phyloP scores from a whole-genome alignment of 1,139 yeast species.

The Pichia sp. region DNA sequence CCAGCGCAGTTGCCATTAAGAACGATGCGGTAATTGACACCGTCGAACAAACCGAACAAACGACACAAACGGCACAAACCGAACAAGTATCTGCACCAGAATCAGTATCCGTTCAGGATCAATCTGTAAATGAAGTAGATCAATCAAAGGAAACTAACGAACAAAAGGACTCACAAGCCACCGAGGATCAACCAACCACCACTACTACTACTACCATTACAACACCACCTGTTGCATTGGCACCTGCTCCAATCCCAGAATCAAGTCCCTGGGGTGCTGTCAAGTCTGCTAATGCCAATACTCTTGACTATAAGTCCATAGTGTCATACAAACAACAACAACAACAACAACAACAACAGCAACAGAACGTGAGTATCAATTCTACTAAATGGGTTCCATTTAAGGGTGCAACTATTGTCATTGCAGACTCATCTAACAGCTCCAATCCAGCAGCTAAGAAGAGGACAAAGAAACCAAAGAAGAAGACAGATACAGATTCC shows the following conservation, averaged over 20 bases:
- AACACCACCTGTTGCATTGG: constrained; percentile 5
- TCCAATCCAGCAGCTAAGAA: constrained; percentile 7
- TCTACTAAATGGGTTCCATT: constrained; percentile 13
- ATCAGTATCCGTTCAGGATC: no score
- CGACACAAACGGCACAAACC: no score
- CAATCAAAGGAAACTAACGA: no score
- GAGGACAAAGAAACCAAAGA: constrained; percentile 8
- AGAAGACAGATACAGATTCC: constrained; percentile 3
- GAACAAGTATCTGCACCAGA: no score
- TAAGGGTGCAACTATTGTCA: constrained; percentile 11
- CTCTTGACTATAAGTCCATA: no score
- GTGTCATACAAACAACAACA: neutral
- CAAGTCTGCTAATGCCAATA: neutral
- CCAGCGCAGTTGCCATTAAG: no score
- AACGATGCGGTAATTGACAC: no score
- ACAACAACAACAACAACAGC: neutral
- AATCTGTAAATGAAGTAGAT: no score
- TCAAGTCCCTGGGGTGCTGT: constrained; percentile 62
- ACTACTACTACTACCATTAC: neutral
- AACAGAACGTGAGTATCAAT: constrained; percentile 1
- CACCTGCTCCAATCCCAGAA: constrained; percentile 74
- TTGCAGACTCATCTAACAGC: neutral
- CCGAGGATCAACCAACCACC: no score
- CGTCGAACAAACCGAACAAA: no score
- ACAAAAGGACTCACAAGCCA: no score